Base-by-base conservation (phyloP, 352 stramenopile species). In the Phytopythium aichiense region DNA sequence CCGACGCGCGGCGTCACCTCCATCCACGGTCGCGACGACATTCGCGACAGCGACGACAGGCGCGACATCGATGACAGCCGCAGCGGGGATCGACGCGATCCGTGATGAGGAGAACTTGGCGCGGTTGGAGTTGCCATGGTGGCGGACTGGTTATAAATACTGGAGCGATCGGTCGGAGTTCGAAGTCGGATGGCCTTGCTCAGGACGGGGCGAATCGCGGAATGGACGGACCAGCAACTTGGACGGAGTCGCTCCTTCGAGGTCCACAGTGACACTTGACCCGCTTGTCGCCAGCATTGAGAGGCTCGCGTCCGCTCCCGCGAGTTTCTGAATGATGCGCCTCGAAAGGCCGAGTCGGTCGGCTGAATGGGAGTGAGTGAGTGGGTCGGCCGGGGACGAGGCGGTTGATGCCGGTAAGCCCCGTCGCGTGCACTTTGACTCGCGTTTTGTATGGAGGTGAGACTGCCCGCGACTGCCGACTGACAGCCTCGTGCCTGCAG, bases 1-100 rank as follows among this genome's bases (percentile, higher is more conserved):
- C 61, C 56, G 1, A 56, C 58, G 15, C 58, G 62, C 8, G 69
- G 69, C 23, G 69, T 76, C 55, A 62, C 22, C 9, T 73, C 66
- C 31, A 71, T 57, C 13, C 59, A 71, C 40, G 30, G 56, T 5
- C 23, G 48, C 9, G 69, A 76, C 20, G 65, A 31, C 46, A 60
- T 11, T 2, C 46, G 22, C 2, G 46, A 52, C 11, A 52, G 46
- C 23, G 38, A n/a, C 13, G 38, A 45, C 13, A 45, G 50, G 6
- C 55, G 57, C 4, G 51, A 58, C 37, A 43, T 40, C 22, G 38
- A 7, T 4, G 38, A 45, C 13, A 45, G 50, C 1, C 55, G 57
- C 4, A 45, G 55, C 37, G 33, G 56, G 18, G 64, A 58, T n/a
- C 53, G 35, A 4, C 53, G 53, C 12, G 46, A n/a, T 23, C 11